phyloP scores from a whole-genome alignment of 2,329 filamentous ascomycete genomes.

The Sporothrix sp. region DNA sequence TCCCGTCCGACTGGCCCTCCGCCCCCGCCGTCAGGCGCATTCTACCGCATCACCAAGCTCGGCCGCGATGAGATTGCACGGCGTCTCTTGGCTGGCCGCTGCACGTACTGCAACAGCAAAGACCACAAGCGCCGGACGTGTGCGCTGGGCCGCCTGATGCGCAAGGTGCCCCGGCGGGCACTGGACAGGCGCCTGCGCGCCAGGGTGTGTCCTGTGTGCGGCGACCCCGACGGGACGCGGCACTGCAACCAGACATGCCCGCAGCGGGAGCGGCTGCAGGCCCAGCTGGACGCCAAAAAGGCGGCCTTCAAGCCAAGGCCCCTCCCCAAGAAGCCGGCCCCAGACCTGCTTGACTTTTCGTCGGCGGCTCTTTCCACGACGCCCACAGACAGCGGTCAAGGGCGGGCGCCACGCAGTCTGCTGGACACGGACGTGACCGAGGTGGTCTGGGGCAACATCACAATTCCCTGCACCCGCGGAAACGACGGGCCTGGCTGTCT shows the following conservation, averaged over 20 bases:
- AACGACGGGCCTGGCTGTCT: no score
- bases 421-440: constrained; percentile 6
- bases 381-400: neutral
- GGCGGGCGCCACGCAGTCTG: neutral
- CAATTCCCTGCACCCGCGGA: no score
- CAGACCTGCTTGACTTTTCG: neutral
- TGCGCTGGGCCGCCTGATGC: constrained; percentile 14
- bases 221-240: constrained; percentile 7
- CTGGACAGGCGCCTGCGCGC: constrained; percentile 3
- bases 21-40: neutral
- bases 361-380: neutral
- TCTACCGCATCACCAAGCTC: constrained; percentile 6
- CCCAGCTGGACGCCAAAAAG: neutral
- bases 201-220: constrained; percentile 14
- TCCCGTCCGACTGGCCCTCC: neutral
- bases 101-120: constrained; percentile 14
- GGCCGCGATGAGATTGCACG: constrained; percentile 1
- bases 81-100: constrained; percentile 1
- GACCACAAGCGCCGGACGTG: constrained; percentile 12
- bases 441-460: constrained; percentile 8
- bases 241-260: constrained; percentile 14
- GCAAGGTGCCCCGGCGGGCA: constrained; percentile 9
- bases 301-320: neutral
- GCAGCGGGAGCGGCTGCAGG: neutral
- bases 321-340: neutral